A percentile compares a stretch with the other conserved stretches of the same genome.
phyloP scores from a whole-genome alignment of 805 yeast species.

The Clavispora phyllophila region DNA sequence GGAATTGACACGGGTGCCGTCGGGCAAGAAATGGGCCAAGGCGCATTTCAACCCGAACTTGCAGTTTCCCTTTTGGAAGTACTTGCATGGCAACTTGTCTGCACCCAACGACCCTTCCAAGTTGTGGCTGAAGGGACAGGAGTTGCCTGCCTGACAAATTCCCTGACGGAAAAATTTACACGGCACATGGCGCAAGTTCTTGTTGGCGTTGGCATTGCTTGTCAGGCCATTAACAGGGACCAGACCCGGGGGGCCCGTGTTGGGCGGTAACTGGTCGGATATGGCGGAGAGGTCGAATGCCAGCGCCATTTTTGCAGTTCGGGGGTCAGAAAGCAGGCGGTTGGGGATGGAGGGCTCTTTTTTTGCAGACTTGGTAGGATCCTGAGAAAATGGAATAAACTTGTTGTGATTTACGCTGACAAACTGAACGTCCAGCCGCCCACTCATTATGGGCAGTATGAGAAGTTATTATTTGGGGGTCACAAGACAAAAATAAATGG shows the following conservation, averaged over 20 bases:
- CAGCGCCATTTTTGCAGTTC: slow-evolving; percentile 2
- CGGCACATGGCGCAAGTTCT: slow-evolving; percentile 87
- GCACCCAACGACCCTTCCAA: slow-evolving; percentile 48
- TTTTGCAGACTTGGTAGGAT: neutral
- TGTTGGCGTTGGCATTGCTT: slow-evolving; percentile 9
- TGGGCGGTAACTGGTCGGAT: slow-evolving; percentile 12
- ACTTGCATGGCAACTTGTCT: slow-evolving; percentile 75
- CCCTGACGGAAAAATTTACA: slow-evolving; percentile 93
- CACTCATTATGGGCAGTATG: slow-evolving; percentile 1
- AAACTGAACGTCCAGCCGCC: slow-evolving; percentile 4
- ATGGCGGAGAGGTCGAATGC: slow-evolving; percentile 6
- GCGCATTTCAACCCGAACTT: slow-evolving; percentile 95
- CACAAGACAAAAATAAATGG: neutral
- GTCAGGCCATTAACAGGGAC: slow-evolving; percentile 6
- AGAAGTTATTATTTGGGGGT: neutral
- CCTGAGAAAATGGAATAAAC: neutral
- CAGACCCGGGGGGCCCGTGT: slow-evolving; percentile 15
- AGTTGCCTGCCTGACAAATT: slow-evolving; percentile 86
- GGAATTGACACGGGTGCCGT: slow-evolving; percentile 76
- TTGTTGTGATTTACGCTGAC: slow-evolving; percentile 3
- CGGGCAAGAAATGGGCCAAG: slow-evolving; percentile 83
- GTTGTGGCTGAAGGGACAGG: slow-evolving; percentile 89
- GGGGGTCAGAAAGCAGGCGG: slow-evolving; percentile 1
- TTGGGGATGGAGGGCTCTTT: neutral
- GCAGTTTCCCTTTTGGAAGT: slow-evolving; percentile 94